Evolutionary conservation across 202 grass and related monocot genomes (phyloP).

Genomic region (Panicum virgatum): DNA sequence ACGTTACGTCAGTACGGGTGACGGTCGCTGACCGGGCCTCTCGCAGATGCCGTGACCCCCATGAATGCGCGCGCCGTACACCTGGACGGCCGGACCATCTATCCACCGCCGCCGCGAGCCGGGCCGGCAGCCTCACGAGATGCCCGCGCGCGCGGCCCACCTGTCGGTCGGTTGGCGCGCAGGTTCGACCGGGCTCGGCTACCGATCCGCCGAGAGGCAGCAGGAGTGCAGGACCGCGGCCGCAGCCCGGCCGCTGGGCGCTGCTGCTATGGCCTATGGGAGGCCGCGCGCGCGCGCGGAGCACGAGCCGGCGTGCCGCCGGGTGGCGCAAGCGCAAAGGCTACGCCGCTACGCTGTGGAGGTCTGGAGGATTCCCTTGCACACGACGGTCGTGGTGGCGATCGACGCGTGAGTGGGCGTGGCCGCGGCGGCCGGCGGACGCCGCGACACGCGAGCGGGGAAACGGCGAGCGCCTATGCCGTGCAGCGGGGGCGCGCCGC

Average conservation of each 20-base stretch:
- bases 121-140: slow-evolving; percentile 2
- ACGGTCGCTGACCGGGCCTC: neutral
- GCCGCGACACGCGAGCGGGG: too few relatives aligned
- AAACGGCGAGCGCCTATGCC: neutral
- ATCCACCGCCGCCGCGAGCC: too few relatives aligned
- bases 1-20: slow-evolving; percentile 11
- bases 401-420: neutral
- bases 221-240: neutral
- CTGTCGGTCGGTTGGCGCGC: neutral
- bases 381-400: neutral
- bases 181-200: neutral
- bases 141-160: neutral
- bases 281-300: neutral
- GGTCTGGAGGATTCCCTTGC: neutral
- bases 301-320: neutral
- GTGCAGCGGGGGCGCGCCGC: too few relatives aligned
- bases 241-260: too few relatives aligned
- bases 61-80: neutral
- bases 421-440: neutral
- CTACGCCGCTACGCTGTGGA: neutral
- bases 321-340: neutral
- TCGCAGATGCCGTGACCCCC: slow-evolving; percentile 13
- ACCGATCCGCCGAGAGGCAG: neutral
- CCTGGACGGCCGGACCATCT: slow-evolving; percentile 5
- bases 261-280: neutral